Evolutionary conservation across 2,329 filamentous ascomycete species (phyloP), one percentile per base, ranked within the genome.

Genomic region (Cylindrodendrum hubeiense): DNA sequence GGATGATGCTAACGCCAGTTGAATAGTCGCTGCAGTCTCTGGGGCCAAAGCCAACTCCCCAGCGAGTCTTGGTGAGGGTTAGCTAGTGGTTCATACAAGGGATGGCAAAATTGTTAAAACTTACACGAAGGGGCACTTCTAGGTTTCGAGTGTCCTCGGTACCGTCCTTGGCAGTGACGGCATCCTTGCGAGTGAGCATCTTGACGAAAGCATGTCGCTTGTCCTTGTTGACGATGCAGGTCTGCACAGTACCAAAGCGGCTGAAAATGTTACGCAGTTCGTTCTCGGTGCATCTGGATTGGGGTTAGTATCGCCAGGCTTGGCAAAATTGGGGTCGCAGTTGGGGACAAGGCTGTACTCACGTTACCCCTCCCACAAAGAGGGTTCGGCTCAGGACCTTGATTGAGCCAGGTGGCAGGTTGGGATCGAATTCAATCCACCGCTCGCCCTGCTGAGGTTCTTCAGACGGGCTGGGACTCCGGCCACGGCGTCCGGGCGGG

Each of bases 141-240:
- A 91, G 86, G 64, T 90, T 87, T 68, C 92, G 89, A 66, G 90
- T 89, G 56, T 90, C 90, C 78, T 98, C 95, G 90, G 98, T 97
- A 55, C 90, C 93, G 39, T 92, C 89, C 78, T 97, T 97, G 54
- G 96, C 96, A 67, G 79, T 84, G 64, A 97, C 87, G 15, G 96
- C 95, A 79, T 97, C 94, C 67, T 89, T 87, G 39, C 97, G 93
- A 68, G 89, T 96, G 71, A 96, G 88, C 96, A 99, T 99, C 83
- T 99, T 99, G 75, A 99, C 95, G 78, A 99, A 99, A 6, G 96
- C 96, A 80, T 99, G 96, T 19, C 96, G 93, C 83, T 98, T 99
- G 76, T 99, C 96, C 75, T 94, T 92, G 82, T 99, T 98, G 71
- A 98, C 95, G 70, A 99, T 99, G 81, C 95, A 98, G 1, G 95